Conservation (phyloP, 768 basidiomycete species). For the Leccinum ochraceum region DNA sequence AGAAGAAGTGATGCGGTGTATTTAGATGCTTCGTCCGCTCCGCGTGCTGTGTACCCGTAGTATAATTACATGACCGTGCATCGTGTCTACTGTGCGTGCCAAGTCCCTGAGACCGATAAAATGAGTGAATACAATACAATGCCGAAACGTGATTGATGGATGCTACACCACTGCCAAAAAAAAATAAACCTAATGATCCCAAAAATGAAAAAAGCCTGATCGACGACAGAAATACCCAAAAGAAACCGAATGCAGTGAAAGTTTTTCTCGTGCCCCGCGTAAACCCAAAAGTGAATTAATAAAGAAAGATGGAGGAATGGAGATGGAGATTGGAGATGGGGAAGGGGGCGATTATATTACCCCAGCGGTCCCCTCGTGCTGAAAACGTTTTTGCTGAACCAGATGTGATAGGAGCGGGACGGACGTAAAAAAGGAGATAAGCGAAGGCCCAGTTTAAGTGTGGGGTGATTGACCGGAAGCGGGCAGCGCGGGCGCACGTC, state of each 20-base stretch:
- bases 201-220: slow-evolving; percentile 1
- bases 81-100: slow-evolving; percentile 11
- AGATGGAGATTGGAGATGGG: neutral
- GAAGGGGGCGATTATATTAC: neutral
- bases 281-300: slow-evolving; percentile 17
- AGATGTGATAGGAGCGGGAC: neutral
- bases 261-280: slow-evolving; percentile 12
- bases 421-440: slow-evolving; percentile 27
- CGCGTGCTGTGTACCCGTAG: slow-evolving; percentile 12
- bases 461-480: slow-evolving; percentile 14
- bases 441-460: slow-evolving; percentile 13
- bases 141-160: slow-evolving; percentile 17
- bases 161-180: neutral
- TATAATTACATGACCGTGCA: slow-evolving; percentile 15
- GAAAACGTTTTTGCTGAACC: slow-evolving; percentile 22
- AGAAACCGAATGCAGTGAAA: slow-evolving; percentile 1
- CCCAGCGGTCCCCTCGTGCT: slow-evolving; percentile 20
- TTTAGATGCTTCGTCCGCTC: slow-evolving; percentile 4
- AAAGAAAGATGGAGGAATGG: neutral
- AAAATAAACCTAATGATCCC: slow-evolving; percentile 11
- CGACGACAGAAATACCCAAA: slow-evolving; percentile 4
- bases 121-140: slow-evolving; percentile 20
- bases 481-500: slow-evolving; percentile 3
- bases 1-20: slow-evolving; percentile 56
- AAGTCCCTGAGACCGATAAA: slow-evolving; percentile 17